Conservation (phyloP, 2,329 filamentous ascomycete species). For the Neospermospora avenae region DNA sequence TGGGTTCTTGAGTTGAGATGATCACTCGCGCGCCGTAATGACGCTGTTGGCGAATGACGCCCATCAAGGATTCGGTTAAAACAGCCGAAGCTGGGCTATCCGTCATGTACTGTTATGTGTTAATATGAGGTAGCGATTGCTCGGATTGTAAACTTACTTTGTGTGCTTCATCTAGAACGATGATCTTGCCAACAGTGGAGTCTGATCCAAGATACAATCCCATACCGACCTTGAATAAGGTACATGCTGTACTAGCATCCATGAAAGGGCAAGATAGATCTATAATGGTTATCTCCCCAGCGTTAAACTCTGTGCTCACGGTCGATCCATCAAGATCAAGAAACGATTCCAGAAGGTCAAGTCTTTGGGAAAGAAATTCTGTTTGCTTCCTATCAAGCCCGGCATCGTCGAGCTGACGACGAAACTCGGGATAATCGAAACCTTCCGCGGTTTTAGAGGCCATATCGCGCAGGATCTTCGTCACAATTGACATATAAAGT, state of each 20-base stretch:
- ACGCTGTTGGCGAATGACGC: conserved; percentile 65
- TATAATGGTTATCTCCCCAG: conserved; percentile 50
- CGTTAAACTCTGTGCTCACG: conserved; percentile 49
- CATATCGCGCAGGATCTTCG: conserved; percentile 20
- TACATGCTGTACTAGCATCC: conserved; percentile 62
- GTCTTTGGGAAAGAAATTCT: conserved; percentile 54
- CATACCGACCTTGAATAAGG: conserved; percentile 70
- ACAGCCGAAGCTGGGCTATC: conserved; percentile 49
- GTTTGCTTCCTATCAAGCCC: conserved; percentile 48
- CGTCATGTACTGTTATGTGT: conserved; percentile 51
- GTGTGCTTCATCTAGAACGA: conserved; percentile 78
- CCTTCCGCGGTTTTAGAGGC: conserved; percentile 11
- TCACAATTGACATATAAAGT: conserved; percentile 20
- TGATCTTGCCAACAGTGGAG: conserved; percentile 49
- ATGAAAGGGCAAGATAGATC: conserved; percentile 73
- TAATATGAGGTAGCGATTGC: background rate
- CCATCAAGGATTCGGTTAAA: conserved; percentile 60
- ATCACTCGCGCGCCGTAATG: conserved; percentile 65
- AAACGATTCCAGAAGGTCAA: conserved; percentile 54
- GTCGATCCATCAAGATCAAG: conserved; percentile 14
- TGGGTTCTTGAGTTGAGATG: conserved; percentile 76
- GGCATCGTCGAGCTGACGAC: conserved; percentile 32
- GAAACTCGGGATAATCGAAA: conserved; percentile 47
- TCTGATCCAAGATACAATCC: conserved; percentile 58
- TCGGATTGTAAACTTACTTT: conserved; percentile 46